These are phyloP conservation scores for Odonthalia washingtoniensis DNA, from an alignment of 31 red algal species.

Conservation along the genomic window DNA sequence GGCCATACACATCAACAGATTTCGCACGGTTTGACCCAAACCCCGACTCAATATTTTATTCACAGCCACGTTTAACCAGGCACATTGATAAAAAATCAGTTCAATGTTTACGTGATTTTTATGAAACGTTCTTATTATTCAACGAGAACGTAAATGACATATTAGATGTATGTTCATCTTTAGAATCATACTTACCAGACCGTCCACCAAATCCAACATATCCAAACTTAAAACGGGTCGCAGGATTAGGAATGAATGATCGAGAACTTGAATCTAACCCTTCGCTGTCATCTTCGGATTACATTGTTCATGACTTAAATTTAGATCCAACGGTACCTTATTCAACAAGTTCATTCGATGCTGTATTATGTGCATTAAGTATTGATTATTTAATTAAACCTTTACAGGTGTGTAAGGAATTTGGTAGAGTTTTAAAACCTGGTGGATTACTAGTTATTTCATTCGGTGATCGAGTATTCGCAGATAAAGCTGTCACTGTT, in stretches of 20 bases:
- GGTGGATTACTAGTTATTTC: slow-evolving; percentile 51
- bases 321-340: slow-evolving; percentile 56
- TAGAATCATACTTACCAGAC: slow-evolving; percentile 74
- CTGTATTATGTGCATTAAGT: slow-evolving; percentile 73
- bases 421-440: slow-evolving; percentile 63
- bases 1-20: slow-evolving; percentile 75
- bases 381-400: slow-evolving; percentile 86
- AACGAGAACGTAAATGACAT: slow-evolving; percentile 12
- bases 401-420: slow-evolving; percentile 58
- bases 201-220: not conserved
- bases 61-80: slow-evolving; percentile 71
- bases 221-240: slow-evolving; percentile 13
- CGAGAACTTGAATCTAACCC: slow-evolving; percentile 72
- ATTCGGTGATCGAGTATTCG: slow-evolving; percentile 83
- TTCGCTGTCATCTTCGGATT: slow-evolving; percentile 46
- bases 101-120: slow-evolving; percentile 49
- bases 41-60: slow-evolving; percentile 72
- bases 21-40: slow-evolving; percentile 73
- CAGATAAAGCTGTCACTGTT: slow-evolving; percentile 71
- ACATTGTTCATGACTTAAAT: slow-evolving; percentile 76
- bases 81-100: slow-evolving; percentile 79
- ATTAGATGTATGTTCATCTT: slow-evolving; percentile 81
- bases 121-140: slow-evolving; percentile 16
- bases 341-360: slow-evolving; percentile 73
- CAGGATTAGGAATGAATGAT: slow-evolving; percentile 79